Evolutionary conservation across 257 asterid genomes (phyloP), one percentile per base, ranked within the genome.

Genomic region (Thymus quinquecostatus): DNA sequence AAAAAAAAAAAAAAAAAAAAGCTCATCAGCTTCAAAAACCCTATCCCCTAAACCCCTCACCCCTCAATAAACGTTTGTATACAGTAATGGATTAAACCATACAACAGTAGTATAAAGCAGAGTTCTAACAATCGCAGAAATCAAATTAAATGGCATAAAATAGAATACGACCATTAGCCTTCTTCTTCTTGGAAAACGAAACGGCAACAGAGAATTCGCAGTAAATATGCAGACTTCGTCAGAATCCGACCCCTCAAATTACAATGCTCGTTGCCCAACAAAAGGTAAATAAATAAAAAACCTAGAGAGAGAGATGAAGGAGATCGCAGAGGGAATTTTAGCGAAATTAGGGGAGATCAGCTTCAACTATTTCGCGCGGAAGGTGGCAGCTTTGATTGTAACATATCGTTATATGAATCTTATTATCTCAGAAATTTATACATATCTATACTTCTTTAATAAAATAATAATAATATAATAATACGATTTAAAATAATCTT

Each of bases 21-120:
- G 14, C 69, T 36, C 63, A 64, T 33, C 68, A 70, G 64, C 64
- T 64, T 40, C 70, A 74, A 60, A 70, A 71, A 43, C 78, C 67
- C 77, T 38, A 53, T 32, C 48, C 55, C 68, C 48, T 3, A 63
- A 55, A 71, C 74, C 65, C 66, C 30, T 3, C 53, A 55, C 67
- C 74, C 65, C 66, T 21, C 65, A 48, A 38, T 32, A 43, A 58
- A 61, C 61, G 49, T 40, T 32, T 50, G 11, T 1, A 6, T 43
- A 7, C 55, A 38, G 21, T 30, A 60, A 21, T 1, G 34, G 40
- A 58, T 12, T 3, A 48, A 41, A 62, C 67, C 27, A 34, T 12
- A 14, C 13, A 45, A 55, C 2, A 8, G 4, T 2, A 13, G 9
- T 51, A 60, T 2, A 60, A 36, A 34, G 4, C 51, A 36, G 33